phyloP scores from a whole-genome alignment of 179 eudicot species.

The Spergularia azorica region DNA sequence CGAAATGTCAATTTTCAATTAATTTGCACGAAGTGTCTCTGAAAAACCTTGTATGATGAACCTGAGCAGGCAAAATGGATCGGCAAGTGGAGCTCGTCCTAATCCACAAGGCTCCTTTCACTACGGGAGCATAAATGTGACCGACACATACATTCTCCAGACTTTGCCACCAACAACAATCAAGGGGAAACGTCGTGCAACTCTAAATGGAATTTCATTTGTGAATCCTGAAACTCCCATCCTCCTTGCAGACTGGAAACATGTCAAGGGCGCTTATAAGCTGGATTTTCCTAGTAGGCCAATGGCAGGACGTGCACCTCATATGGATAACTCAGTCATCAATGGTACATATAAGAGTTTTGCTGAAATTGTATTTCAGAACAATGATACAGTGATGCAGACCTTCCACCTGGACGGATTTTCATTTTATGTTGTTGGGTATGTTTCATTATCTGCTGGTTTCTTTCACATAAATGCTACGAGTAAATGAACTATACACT shows the following conservation, averaged over 20 bases:
- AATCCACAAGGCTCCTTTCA: slow-evolving; percentile 97
- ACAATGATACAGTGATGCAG: slow-evolving; percentile 83
- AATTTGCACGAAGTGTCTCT: slow-evolving; percentile 1
- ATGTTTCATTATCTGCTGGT: slow-evolving; percentile 19
- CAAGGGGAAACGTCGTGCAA: slow-evolving; percentile 61
- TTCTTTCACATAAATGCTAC: slow-evolving; percentile 8
- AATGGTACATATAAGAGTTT: slow-evolving; percentile 87
- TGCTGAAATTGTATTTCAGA: slow-evolving; percentile 74
- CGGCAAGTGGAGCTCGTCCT: slow-evolving; percentile 96
- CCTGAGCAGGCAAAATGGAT: slow-evolving; percentile 61
- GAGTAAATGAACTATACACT: background rate
- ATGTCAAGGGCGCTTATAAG: slow-evolving; percentile 73
- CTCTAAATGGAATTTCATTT: slow-evolving; percentile 84
- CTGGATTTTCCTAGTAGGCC: slow-evolving; percentile 71
- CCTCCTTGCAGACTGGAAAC: slow-evolving; percentile 69
- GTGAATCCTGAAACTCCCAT: slow-evolving; percentile 80
- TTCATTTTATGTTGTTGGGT: slow-evolving; percentile 94
- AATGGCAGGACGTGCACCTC: slow-evolving; percentile 42
- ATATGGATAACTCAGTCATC: slow-evolving; percentile 62
- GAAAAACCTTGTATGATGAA: background rate
- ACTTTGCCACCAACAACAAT: slow-evolving; percentile 66
- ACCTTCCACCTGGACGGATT: slow-evolving; percentile 88
- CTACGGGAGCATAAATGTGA: slow-evolving; percentile 78
- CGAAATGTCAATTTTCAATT: no score
- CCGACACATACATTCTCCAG: slow-evolving; percentile 54